phyloP scores from a whole-genome alignment of 257 asterid species.

The Solanum appendiculatum region DNA sequence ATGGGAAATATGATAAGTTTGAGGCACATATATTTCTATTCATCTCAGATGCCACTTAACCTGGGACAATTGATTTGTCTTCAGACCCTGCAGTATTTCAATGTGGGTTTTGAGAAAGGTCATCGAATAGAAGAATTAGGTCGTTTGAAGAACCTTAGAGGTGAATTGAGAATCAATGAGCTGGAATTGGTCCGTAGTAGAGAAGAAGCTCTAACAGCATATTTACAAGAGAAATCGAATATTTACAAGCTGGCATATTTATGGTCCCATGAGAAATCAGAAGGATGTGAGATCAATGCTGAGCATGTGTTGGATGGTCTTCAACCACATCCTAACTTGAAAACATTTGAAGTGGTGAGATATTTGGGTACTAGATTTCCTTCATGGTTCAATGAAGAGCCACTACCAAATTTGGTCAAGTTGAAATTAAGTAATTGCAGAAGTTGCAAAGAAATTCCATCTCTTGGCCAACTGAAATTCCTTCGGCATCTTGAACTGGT shows the following conservation, averaged over 20 bases:
- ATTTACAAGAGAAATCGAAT: background rate
- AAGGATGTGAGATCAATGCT: background rate
- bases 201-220: background rate
- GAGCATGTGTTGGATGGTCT: constrained; percentile 14
- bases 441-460: constrained; percentile 13
- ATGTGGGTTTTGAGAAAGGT: background rate
- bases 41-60: background rate
- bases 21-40: background rate
- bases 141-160: background rate
- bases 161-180: background rate
- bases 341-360: background rate
- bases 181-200: background rate
- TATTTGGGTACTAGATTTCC: constrained; percentile 7
- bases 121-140: background rate
- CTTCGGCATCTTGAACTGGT: background rate
- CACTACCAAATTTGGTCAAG: background rate
- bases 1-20: constrained; percentile 8
- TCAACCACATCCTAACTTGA: constrained; percentile 8
- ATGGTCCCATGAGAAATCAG: background rate
- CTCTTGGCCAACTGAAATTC: constrained; percentile 14
- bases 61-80: background rate
- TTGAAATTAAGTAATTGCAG: background rate
- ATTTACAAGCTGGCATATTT: background rate
- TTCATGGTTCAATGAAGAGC: background rate
- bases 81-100: background rate